A percentile compares a stretch with the other conserved stretches of the same genome.
Conservation (phyloP, 495 filamentous ascomycete species). For the Usnea hakonensis region DNA sequence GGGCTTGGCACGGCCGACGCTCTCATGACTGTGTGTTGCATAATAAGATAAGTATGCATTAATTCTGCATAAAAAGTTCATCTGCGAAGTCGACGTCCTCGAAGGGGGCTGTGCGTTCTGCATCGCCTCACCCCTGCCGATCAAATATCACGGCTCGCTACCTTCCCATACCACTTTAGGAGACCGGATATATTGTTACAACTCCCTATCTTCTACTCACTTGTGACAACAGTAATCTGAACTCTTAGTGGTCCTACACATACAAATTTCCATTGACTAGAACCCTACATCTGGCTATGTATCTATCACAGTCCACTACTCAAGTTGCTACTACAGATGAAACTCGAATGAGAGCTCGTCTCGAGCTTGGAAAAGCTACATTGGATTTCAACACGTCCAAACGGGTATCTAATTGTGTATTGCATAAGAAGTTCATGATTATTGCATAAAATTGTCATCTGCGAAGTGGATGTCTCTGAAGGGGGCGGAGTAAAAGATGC, state of each 20-base stretch:
- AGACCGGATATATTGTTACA: no score
- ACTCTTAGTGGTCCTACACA: no score
- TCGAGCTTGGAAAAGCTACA: no score
- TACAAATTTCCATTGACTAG: no score
- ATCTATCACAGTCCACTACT: no score
- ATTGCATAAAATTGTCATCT: neutral
- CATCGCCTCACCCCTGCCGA: neutral
- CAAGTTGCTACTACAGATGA: no score
- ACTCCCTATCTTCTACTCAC: no score
- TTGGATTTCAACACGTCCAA: no score
- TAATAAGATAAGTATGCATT: neutral
- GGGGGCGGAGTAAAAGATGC: conserved; percentile 1
- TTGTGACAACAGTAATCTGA: no score
- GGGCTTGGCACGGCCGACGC: neutral
- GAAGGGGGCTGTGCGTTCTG: neutral
- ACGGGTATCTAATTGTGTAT: neutral
- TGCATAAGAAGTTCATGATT: neutral
- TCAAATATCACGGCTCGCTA: neutral
- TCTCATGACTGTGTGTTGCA: neutral
- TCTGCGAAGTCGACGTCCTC: neutral
- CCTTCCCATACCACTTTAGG: neutral
- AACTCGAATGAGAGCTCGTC: neutral
- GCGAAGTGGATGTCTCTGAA: conserved; percentile 1
- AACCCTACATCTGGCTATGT: no score
- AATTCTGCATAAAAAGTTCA: neutral